Evolutionary conservation across 2,329 filamentous ascomycete genomes (phyloP), one percentile per base, ranked within the genome.

Genomic region (Bipolaris bicolor): DNA sequence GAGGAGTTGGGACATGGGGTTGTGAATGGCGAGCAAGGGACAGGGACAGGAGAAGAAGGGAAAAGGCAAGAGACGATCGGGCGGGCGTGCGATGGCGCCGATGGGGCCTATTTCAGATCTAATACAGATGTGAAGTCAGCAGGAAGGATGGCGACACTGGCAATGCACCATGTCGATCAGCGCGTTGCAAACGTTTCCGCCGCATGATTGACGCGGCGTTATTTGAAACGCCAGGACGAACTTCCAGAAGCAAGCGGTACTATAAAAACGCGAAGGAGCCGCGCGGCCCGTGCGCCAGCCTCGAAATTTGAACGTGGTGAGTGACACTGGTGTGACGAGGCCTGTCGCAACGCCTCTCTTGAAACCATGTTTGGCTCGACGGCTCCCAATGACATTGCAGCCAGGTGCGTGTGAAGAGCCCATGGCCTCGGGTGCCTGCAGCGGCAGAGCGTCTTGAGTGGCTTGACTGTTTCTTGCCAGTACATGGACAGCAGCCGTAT

Each of bases 1-100:
- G 45, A 50, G 48, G 26, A 54, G 40, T 36, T 22, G 44, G 49
- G 55, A 63, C 63, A 65, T 64, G 61, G 44, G 52, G 48, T 33
- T 48, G 39, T 43, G 33, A 43, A 43, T 26, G 43, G 36, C 40
- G 22, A 57, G 52, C 29, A 33, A 48, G 43, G 36, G 43, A 45
- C 16, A 57, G 36, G 24, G n/a, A 37, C 39, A 52, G 43, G 45
- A 49, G 44, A 16, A 40, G 26, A 37, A 43, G 31, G 31, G 33
- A 22, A 54, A 57, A 48, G 37, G 10, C 40, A 24, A 44, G 18
- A 40, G 43, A 29, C 39, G 49, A 48, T 43, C 20, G 33, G 52
- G 13, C 15, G 11, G 20, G 48, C 29, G 47, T 24, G 36, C 49
- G 45, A 29, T n/a, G 40, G 46, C 31, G 10, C 40, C 31, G 34